phyloP scores from a whole-genome alignment of 257 asterid genomes.

The Striga asiatica region DNA sequence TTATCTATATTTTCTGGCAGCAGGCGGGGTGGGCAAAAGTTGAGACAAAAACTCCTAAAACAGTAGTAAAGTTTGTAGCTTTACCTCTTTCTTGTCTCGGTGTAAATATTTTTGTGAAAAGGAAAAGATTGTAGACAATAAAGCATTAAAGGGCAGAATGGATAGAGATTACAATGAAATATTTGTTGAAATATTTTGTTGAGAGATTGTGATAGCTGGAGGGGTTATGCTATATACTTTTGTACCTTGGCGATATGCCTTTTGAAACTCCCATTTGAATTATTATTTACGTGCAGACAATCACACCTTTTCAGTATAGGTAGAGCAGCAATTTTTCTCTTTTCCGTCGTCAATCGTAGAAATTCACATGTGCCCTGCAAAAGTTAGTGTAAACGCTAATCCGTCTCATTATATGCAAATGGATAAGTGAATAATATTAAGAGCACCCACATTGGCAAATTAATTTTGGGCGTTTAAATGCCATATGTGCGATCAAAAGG shows the following conservation, averaged over 20 bases:
- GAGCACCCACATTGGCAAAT: too few species aligned
- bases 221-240: not conserved
- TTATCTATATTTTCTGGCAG: not conserved
- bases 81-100: slow-evolving; percentile 16
- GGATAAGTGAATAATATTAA: too few species aligned
- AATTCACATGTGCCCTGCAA: too few species aligned
- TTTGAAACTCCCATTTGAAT: not conserved
- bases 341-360: too few species aligned
- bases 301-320: too few species aligned
- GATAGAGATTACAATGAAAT: slow-evolving; percentile 7
- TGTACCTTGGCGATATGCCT: not conserved
- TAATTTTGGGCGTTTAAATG: too few species aligned
- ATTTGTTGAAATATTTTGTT: slow-evolving; percentile 2
- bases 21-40: slow-evolving; percentile 23
- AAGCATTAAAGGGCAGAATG: slow-evolving; percentile 16
- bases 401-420: too few species aligned
- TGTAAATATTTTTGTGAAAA: slow-evolving; percentile 1
- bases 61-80: slow-evolving; percentile 22
- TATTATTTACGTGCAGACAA: not conserved
- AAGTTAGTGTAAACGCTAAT: too few species aligned
- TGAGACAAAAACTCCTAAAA: slow-evolving; percentile 17
- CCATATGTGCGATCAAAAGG: too few species aligned
- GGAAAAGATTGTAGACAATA: slow-evolving; percentile 16
- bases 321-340: too few species aligned
- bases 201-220: not conserved